Base-by-base conservation (phyloP, 169 alveolate species). In the Eimeria zaria region DNA sequence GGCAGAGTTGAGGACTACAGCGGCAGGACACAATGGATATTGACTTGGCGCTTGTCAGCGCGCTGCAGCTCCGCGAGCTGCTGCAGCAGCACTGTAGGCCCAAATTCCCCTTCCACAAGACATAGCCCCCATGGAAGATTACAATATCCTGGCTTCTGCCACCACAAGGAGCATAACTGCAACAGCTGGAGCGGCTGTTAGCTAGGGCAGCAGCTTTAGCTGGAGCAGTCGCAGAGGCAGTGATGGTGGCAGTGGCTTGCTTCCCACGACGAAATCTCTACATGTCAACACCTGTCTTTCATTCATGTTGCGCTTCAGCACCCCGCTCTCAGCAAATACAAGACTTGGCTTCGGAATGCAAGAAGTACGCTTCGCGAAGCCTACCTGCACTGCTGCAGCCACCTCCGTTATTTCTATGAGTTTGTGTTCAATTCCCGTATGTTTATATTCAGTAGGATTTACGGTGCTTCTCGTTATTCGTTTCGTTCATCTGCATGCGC, bases 51-150 rank as follows among this genome's bases (percentile, higher is more conserved):
- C 93, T 85, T 81, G 93, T 85, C 81, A 62, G 93, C 80, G 93
- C 93, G 62, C 93, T 85, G 93, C 93, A 85, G 93, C 93, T 85
- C 80, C 93, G 93, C 64, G 93, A 85, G 93, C 36, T 85, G n/a
- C 81, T 85, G 62, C 93, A 85, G 81, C 93, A 85, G 93, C 80
- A 85, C 80, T 85, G 93, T 85, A 85, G 18, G 93, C 44, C 33
- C 55, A 20, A 44, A 1, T 76, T 46, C 64, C 60, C 87, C 9
- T 76, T 76, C 58, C 4, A 30, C 9, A 20, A 44, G n/a, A 20
- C 39, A 39, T 39, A 9, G 62, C n/a, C 30, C 1, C 5, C 51
- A 69, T 33, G 51, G 51, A 51, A 27, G 16, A 1, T 64, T 24
- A 22, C 9, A n/a, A 8, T 1, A 24, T 24, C 24, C 44, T 20